Evolutionary conservation across 441 rosid genomes (phyloP), one percentile per base, ranked within the genome.

Genomic region (Adansonia grandidieri): DNA sequence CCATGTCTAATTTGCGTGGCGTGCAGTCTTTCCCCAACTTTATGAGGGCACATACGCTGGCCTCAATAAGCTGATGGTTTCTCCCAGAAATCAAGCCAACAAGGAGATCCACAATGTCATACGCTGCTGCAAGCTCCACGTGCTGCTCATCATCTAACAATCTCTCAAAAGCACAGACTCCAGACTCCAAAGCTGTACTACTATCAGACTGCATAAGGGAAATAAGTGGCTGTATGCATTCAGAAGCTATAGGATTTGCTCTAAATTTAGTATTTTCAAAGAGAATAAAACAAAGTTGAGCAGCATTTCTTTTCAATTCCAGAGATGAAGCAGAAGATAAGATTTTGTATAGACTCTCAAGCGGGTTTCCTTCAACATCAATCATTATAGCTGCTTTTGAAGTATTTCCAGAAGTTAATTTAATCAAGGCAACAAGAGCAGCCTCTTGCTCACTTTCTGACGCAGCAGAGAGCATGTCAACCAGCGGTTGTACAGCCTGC

Each of bases 1-100:
- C 95, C 90, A 95, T 87, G 37, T 90, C 92, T 84, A 90, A 77
- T 85, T 95, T 95, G 73, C 82, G 82, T 0, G 85, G 92, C 20
- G 89, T 88, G 76, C 92, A 87, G 77, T 95, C 99, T 84, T 95
- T 95, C 71, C 92, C 93, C 87, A 95, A 80, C 86, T 95, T 95
- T 79, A 92, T 87, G 71, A 95, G 86, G 71, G 93, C 84, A 79
- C 87, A 90, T 75, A 95, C 80, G 78, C 97, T 89, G 64, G 90
- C 93, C 81, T 89, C 97, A 50, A 89, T 85, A 79, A 92, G 89
- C 75, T 86, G 80, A 82, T 85, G 83, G 83, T 89, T 90, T 81
- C 81, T 70, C 9, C 93, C 97, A 68, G 92, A 85, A 60, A 91
- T 81, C 82, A 92, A 88, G 72, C 88, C 80, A 60, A 89, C 90